Base-by-base conservation (phyloP, 2,329 filamentous ascomycete genomes). In the Xylogone sp. region DNA sequence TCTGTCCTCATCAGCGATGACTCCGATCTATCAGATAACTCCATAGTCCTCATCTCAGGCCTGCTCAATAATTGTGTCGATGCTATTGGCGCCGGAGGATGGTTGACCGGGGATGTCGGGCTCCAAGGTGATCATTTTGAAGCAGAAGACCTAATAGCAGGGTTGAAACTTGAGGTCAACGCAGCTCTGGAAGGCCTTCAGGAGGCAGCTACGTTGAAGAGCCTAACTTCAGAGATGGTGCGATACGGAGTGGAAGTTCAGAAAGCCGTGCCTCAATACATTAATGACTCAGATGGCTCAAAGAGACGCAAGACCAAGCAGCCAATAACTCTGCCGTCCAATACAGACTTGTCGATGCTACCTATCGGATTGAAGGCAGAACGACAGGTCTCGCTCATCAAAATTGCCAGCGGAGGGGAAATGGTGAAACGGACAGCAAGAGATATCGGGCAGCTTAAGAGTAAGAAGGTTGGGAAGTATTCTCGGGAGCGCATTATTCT, bases 401-500 rank as follows among this genome's bases (percentile, higher is more conserved):
- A 89, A 78, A 72, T 88, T 59, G 74, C 84, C 59, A 75, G 79
- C 45, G 84, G 83, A 51, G 89, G 90, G 18, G 87, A 90, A 72
- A 74, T 90, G 42, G 77, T 84, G 56, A 74, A 80, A 66, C 81
- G 89, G 59, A 90, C 78, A 60, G 76, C 74, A 60, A 77, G 90
- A 68, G 87, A 96, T 71, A 84, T 86, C 53, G 89, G 88, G 18
- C 83, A 88, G 69, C 71, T 95, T 67, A 82, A 87, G 64, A 90
- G 87, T 65, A 87, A 88, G 71, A 86, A 85, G 66, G 86, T 92
- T 55, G 88, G 87, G 51, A 83, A 86, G 59, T 96, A 97, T 72
- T 90, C 88, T 45, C 78, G 93, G 58, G 90, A 96, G 72, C 82
- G 83, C 69, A 84, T 96, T 60, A 69, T 79, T 48, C 74, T 90